A percentile compares a stretch with the other conserved stretches of the same genome.
Evolutionary conservation across 2,329 filamentous ascomycete genomes (phyloP).

Genomic region (Cercospora zeae-maydis): DNA sequence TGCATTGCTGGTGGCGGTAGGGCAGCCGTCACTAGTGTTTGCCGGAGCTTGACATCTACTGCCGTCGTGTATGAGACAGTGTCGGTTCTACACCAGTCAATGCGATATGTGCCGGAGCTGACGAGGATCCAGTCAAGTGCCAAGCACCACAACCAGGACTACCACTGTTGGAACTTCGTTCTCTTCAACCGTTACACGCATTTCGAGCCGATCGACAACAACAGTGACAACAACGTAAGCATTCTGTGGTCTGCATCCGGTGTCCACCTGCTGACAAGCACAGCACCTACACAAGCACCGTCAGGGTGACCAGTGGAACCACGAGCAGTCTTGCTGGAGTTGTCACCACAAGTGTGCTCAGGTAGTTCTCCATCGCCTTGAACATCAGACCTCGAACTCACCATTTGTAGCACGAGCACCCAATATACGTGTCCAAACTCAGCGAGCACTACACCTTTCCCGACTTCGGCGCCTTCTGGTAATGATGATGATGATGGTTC

Average conservation of each 20-base stretch:
- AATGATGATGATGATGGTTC: not conserved
- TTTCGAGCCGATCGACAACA: not conserved
- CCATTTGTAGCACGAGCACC: not conserved
- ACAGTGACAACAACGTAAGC: not conserved
- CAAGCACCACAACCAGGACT: not conserved
- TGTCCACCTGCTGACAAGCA: not conserved
- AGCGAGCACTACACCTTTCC: not conserved
- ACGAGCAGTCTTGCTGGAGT: slow-evolving; percentile 2
- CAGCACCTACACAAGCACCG: slow-evolving; percentile 7
- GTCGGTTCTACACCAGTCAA: not conserved
- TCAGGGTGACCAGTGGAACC: slow-evolving; percentile 5
- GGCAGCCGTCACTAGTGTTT: slow-evolving; percentile 1
- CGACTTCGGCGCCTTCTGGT: not conserved
- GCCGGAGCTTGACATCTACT: slow-evolving; percentile 2
- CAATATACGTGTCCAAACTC: slow-evolving; percentile 11
- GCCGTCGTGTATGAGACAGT: not conserved
- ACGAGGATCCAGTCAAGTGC: not conserved
- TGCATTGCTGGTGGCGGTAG: slow-evolving; percentile 3
- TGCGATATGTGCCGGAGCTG: not conserved
- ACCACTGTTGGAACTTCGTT: slow-evolving; percentile 2
- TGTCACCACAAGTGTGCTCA: not conserved
- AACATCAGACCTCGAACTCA: not conserved
- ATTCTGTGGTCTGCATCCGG: not conserved
- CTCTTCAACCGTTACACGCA: not conserved
- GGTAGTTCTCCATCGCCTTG: not conserved